Conservation (phyloP, 768 basidiomycete genomes). For the Mycena galopus region DNA sequence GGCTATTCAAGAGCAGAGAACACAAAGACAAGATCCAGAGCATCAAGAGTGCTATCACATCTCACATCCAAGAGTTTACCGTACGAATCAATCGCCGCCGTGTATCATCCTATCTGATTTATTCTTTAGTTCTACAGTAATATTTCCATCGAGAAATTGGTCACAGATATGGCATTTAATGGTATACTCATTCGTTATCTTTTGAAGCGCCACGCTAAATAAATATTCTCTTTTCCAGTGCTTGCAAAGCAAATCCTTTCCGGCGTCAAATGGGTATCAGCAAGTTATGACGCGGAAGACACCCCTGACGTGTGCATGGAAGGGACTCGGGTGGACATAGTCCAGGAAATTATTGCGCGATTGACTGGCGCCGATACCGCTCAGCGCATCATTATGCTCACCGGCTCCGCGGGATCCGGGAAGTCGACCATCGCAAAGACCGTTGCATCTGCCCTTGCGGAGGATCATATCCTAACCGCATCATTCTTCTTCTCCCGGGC, state of each 20-base stretch:
- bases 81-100: not conserved
- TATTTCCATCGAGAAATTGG: not conserved
- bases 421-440: constrained; percentile 5
- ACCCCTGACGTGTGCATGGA: not conserved
- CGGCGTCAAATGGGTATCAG: not conserved
- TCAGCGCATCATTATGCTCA: not conserved
- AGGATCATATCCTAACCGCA: not conserved
- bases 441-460: not conserved
- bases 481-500: constrained; percentile 8
- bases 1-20: not conserved
- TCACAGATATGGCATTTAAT: not conserved
- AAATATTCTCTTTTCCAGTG: constrained; percentile 2
- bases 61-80: constrained; percentile 6
- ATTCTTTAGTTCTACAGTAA: not conserved
- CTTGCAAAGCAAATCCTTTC: not conserved
- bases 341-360: not conserved
- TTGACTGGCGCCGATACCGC: not conserved
- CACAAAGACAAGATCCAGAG: not conserved
- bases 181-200: not conserved
- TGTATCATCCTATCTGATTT: not conserved
- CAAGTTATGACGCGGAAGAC: not conserved
- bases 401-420: too few species aligned
- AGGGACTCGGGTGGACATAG: constrained; percentile 1
- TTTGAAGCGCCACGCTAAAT: not conserved
- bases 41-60: not conserved